phyloP scores from a whole-genome alignment of 2,329 filamentous ascomycete genomes.

The Cordyceps fumosorosea region DNA sequence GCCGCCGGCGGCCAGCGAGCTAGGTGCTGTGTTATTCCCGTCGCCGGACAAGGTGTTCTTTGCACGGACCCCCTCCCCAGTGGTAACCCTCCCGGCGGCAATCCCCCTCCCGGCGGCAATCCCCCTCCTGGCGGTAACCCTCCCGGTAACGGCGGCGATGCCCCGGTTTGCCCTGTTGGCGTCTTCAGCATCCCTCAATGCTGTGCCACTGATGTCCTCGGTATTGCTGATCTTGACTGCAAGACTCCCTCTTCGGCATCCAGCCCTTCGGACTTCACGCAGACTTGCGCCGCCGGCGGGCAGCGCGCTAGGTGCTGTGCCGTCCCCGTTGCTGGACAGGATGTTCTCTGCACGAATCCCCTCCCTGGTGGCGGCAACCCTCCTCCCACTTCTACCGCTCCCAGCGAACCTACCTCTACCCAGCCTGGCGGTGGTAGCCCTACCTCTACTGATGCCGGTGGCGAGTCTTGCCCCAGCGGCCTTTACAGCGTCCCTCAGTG shows the following conservation, averaged over 20 bases:
- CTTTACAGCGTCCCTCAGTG: slow-evolving; percentile 32
- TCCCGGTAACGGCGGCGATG: neutral
- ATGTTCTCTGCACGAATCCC: slow-evolving; percentile 1
- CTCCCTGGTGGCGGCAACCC: neutral
- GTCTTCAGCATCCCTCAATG: slow-evolving; percentile 32
- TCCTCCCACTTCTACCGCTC: neutral
- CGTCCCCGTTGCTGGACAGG: slow-evolving; percentile 32
- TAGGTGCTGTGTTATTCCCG: slow-evolving; percentile 46
- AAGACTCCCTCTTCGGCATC: too few relatives aligned
- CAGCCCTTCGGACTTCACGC: neutral
- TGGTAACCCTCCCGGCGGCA: too few relatives aligned
- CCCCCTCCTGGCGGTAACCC: neutral
- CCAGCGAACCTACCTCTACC: too few relatives aligned
- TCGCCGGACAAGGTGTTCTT: slow-evolving; percentile 20
- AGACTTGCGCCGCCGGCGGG: slow-evolving; percentile 36
- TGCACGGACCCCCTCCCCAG: neutral
- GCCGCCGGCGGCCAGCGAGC: slow-evolving; percentile 40
- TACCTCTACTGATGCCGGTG: neutral
- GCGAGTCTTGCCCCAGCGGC: slow-evolving; percentile 14
- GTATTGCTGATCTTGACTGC: slow-evolving; percentile 41
- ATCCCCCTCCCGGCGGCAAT: neutral
- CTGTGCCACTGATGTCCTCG: slow-evolving; percentile 42
- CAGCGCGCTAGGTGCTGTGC: slow-evolving; percentile 48
- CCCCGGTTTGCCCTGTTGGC: slow-evolving; percentile 15
- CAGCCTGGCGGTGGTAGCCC: neutral